Conservation (phyloP, 768 basidiomycete genomes). For the Leccinum obscurum region DNA sequence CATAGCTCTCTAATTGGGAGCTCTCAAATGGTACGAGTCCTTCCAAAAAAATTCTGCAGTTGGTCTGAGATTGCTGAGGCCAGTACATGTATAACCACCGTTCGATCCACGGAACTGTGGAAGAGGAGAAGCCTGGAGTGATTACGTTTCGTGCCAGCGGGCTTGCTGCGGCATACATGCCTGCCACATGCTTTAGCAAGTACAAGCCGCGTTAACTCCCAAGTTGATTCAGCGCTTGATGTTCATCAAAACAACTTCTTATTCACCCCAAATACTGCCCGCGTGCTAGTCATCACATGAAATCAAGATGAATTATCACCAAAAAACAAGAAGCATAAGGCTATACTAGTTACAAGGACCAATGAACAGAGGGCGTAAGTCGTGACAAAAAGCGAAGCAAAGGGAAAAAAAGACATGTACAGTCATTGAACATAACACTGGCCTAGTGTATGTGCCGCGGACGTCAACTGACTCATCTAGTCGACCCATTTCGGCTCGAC, state of each 20-base stretch:
- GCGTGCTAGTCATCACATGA: background rate
- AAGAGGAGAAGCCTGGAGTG: no score
- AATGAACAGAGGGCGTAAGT: background rate
- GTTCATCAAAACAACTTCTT: background rate
- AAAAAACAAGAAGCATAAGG: background rate
- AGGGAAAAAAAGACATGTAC: background rate
- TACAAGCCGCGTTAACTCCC: background rate
- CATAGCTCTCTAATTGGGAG: no score
- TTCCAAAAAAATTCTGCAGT: no score
- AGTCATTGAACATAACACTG: background rate
- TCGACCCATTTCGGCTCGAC: constrained; percentile 43
- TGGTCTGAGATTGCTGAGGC: no score
- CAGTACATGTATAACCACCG: no score
- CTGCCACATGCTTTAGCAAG: no score
- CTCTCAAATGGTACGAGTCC: no score
- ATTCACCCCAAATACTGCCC: no score
- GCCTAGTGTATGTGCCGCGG: background rate
- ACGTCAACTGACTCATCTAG: constrained; percentile 17
- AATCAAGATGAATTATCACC: background rate
- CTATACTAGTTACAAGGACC: background rate
- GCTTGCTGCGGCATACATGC: no score
- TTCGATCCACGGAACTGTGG: no score
- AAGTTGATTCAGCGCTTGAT: no score
- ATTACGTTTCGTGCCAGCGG: background rate
- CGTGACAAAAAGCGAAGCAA: background rate